A percentile compares a stretch with the other conserved stretches of the same genome.
Conservation (phyloP, 805 yeast genomes). For the Saccharomycopsis sp. region DNA sequence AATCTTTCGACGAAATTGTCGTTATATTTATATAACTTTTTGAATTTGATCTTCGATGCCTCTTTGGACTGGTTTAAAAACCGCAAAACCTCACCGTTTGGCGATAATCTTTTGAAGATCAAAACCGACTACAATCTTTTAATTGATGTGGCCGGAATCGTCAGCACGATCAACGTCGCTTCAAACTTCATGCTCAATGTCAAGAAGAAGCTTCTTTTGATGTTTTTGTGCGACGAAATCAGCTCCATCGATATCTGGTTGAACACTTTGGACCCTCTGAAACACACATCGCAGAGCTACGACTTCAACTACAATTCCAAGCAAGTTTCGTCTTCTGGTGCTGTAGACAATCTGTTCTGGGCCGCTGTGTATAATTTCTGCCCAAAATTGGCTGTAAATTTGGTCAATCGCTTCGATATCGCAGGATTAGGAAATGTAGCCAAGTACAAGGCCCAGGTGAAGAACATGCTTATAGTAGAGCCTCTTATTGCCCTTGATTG, state of each 20-base stretch:
- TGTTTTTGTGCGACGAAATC: slow-evolving; percentile 72
- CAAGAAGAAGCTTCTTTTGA: slow-evolving; percentile 49
- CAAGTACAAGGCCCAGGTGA: slow-evolving; percentile 28
- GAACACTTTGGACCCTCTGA: slow-evolving; percentile 36
- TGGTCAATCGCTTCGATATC: slow-evolving; percentile 48
- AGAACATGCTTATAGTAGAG: slow-evolving; percentile 39
- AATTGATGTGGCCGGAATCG: slow-evolving; percentile 40
- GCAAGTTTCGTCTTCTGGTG: background rate
- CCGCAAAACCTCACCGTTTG: slow-evolving; percentile 68
- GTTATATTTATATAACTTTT: background rate
- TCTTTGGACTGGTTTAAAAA: slow-evolving; percentile 73
- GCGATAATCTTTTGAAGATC: slow-evolving; percentile 68
- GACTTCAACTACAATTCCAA: background rate
- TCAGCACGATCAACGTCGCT: slow-evolving; percentile 23
- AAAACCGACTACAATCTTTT: slow-evolving; percentile 62
- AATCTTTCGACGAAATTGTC: background rate
- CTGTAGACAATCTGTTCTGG: background rate
- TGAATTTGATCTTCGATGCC: slow-evolving; percentile 48
- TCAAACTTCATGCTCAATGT: slow-evolving; percentile 30
- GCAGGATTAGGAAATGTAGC: background rate
- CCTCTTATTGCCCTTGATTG: slow-evolving; percentile 55
- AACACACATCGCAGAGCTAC: slow-evolving; percentile 15
- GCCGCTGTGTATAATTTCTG: slow-evolving; percentile 30
- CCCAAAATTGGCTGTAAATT: slow-evolving; percentile 66
- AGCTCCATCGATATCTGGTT: slow-evolving; percentile 72